These are phyloP conservation scores for Acrocalymma vagum DNA, from an alignment of 2,329 filamentous ascomycete genomes.

Conservation along the genomic window DNA sequence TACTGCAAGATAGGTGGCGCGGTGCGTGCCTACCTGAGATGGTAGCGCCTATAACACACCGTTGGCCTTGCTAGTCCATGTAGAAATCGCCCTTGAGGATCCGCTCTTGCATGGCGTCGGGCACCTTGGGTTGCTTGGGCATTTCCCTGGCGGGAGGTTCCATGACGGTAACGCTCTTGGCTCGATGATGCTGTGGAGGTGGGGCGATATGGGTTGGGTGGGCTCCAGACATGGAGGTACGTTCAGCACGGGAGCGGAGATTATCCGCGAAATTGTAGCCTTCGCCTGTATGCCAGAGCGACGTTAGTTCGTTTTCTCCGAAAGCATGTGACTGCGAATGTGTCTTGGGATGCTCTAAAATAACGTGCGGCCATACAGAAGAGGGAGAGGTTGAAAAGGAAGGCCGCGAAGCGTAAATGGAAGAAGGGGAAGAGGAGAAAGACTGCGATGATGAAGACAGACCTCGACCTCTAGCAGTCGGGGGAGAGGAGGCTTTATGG, in stretches of 20 bases:
- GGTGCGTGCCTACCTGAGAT: conserved; percentile 27
- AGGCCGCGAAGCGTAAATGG: conserved; percentile 24
- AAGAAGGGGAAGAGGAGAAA: conserved; percentile 34
- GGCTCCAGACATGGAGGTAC: conserved; percentile 66
- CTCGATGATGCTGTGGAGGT: conserved; percentile 64
- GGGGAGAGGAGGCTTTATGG: conserved; percentile 59
- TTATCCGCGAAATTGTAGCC: conserved; percentile 98
- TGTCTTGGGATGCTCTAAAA: conserved; percentile 39
- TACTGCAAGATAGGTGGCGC: too few species aligned
- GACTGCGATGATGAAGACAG: conserved; percentile 58
- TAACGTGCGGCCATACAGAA: conserved; percentile 35
- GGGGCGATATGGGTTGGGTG: conserved; percentile 36
- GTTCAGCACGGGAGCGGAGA: conserved; percentile 89
- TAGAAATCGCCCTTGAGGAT: conserved; percentile 98
- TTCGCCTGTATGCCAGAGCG: conserved; percentile 75
- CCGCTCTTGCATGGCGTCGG: conserved; percentile 94
- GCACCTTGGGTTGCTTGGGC: conserved; percentile 67
- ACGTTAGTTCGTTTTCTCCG: conserved; percentile 69
- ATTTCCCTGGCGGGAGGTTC: conserved; percentile 64
- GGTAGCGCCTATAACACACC: conserved; percentile 14
- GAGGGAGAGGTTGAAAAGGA: conserved; percentile 32
- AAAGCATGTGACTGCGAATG: conserved; percentile 38
- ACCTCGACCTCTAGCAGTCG: conserved; percentile 65
- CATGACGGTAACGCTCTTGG: conserved; percentile 73
- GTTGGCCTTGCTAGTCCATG: conserved; percentile 75